Percentiles rank a stretch among this genome's conserved stretches.
phyloP scores from a whole-genome alignment of 2,329 filamentous ascomycete genomes.

The Thielaviopsis ethacetica region DNA sequence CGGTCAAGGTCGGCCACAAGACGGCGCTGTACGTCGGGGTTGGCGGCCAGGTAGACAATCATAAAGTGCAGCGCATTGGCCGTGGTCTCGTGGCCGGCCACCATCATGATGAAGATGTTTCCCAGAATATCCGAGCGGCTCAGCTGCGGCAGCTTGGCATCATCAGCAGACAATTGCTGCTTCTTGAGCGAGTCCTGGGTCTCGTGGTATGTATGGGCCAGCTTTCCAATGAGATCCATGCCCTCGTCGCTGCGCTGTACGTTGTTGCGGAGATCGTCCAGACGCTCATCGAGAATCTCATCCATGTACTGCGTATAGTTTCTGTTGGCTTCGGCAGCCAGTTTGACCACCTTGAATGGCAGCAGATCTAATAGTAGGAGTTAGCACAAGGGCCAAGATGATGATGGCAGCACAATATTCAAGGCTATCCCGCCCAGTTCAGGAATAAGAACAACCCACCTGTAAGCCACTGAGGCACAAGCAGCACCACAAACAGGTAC shows the following conservation, averaged over 20 bases:
- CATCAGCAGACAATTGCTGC: constrained; percentile 10
- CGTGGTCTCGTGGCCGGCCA: constrained; percentile 70
- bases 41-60: constrained; percentile 49
- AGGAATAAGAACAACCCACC: constrained; percentile 20
- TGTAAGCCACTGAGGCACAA: constrained; percentile 42
- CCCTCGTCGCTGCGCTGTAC: constrained; percentile 25
- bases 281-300: constrained; percentile 49
- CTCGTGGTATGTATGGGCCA: constrained; percentile 28
- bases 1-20: constrained; percentile 54
- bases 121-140: constrained; percentile 51
- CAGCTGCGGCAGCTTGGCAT: constrained; percentile 23
- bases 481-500: constrained; percentile 43
- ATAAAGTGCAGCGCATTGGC: constrained; percentile 61
- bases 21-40: constrained; percentile 44
- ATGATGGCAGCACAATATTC: no score
- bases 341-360: constrained; percentile 34
- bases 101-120: constrained; percentile 51
- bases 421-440: no score
- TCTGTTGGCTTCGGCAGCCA: constrained; percentile 35
- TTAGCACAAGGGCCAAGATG: background rate
- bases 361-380: constrained; percentile 20
- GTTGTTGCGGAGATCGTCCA: constrained; percentile 21
- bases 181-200: constrained; percentile 11
- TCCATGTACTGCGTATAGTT: constrained; percentile 57
- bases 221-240: constrained; percentile 36